Percentiles rank a stretch among this genome's conserved stretches.
Conservation (phyloP, 805 yeast species). For the Metschnikowia reukaufii region DNA sequence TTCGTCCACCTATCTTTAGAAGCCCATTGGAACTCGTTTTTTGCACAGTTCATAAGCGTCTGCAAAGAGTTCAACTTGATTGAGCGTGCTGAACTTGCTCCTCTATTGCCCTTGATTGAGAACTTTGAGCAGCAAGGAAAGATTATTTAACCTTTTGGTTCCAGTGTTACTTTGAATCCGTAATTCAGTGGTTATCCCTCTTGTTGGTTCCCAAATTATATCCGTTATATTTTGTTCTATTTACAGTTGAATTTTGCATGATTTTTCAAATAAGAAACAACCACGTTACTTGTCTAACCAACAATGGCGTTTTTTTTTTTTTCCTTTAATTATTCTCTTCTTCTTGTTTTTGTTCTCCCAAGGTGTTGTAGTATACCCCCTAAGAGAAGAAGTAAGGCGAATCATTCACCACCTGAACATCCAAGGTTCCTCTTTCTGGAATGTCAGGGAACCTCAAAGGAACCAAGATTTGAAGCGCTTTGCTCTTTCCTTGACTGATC, state of each 20-base stretch:
- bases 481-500: slow-evolving; percentile 23
- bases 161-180: too few species aligned
- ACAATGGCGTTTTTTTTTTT: not conserved
- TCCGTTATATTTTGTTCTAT: slow-evolving; percentile 5
- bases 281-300: not conserved
- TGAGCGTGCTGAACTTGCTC: slow-evolving; percentile 77
- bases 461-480: slow-evolving; percentile 49
- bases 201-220: slow-evolving; percentile 3
- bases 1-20: slow-evolving; percentile 88
- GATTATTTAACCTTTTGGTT: slow-evolving; percentile 44
- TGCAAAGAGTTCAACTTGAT: slow-evolving; percentile 79
- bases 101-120: slow-evolving; percentile 73
- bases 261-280: not conserved
- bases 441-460: slow-evolving; percentile 72
- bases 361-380: not conserved
- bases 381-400: slow-evolving; percentile 77
- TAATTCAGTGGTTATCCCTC: too few species aligned
- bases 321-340: too few species aligned
- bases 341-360: not conserved
- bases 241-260: slow-evolving; percentile 3
- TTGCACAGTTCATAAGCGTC: slow-evolving; percentile 90
- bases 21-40: slow-evolving; percentile 97
- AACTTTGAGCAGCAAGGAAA: slow-evolving; percentile 85
- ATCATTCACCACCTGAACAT: slow-evolving; percentile 66
- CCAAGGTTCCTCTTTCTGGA: slow-evolving; percentile 81